Percentiles rank a stretch among this genome's conserved stretches.
Conservation (phyloP, 1,284 basidiomycete species). For the Xanthoconium separans region DNA sequence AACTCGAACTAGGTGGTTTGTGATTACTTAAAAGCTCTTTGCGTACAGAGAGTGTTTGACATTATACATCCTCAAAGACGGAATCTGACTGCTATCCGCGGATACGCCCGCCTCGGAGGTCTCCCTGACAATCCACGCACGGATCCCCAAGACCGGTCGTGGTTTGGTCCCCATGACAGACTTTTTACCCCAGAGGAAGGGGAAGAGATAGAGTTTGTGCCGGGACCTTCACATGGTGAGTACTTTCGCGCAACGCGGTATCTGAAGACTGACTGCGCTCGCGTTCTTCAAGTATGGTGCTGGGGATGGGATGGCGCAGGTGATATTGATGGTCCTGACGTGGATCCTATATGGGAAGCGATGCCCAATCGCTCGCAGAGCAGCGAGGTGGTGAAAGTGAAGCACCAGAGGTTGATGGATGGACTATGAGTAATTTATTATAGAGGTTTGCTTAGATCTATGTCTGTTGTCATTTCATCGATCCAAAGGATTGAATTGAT, state of each 20-base stretch:
- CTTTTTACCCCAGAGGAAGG: slow-evolving; percentile 87
- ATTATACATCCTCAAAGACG: slow-evolving; percentile 87
- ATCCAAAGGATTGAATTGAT: neutral
- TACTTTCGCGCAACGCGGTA: slow-evolving; percentile 3
- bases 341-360: slow-evolving; percentile 92
- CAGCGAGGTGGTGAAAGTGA: slow-evolving; percentile 64
- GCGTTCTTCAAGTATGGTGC: slow-evolving; percentile 77
- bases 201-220: slow-evolving; percentile 69
- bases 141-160: slow-evolving; percentile 91
- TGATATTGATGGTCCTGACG: slow-evolving; percentile 90
- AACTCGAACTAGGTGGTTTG: neutral
- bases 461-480: neutral
- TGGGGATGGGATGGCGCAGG: slow-evolving; percentile 99
- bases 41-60: slow-evolving; percentile 78
- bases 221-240: slow-evolving; percentile 87
- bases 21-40: slow-evolving; percentile 2
- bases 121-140: slow-evolving; percentile 91
- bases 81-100: slow-evolving; percentile 91
- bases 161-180: slow-evolving; percentile 95
- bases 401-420: slow-evolving; percentile 64
- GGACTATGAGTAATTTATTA: slow-evolving; percentile 12
- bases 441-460: slow-evolving; percentile 17
- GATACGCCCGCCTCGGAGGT: slow-evolving; percentile 87
- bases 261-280: slow-evolving; percentile 3
- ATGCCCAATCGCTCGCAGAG: slow-evolving; percentile 70